Conservation (phyloP, 768 basidiomycete genomes). For the Pholiota microspora region DNA sequence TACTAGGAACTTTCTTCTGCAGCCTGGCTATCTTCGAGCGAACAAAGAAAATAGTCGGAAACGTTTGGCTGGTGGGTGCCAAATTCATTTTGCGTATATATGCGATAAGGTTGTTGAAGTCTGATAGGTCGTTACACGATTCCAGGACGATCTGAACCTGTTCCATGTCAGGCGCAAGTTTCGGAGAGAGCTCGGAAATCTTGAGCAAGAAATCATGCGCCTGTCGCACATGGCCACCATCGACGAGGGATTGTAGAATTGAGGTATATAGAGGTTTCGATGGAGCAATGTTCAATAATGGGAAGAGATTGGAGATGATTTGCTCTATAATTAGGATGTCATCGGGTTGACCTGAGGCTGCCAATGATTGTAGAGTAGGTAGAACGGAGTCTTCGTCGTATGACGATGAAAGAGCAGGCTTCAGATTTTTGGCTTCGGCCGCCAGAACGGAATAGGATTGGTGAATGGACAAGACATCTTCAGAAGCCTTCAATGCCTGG, state of each 20-base stretch:
- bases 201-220: constrained; percentile 49
- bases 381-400: constrained; percentile 31
- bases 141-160: constrained; percentile 58
- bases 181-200: constrained; percentile 51
- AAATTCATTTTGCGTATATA: constrained; percentile 38
- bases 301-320: constrained; percentile 48
- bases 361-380: constrained; percentile 43
- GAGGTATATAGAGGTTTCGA: constrained; percentile 46
- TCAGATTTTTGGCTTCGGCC: constrained; percentile 19
- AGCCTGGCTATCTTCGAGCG: constrained; percentile 29
- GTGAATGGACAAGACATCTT: constrained; percentile 28
- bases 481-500: constrained; percentile 14
- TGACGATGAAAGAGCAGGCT: constrained; percentile 9
- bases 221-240: constrained; percentile 39
- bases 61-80: constrained; percentile 44
- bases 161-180: constrained; percentile 42
- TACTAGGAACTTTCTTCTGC: constrained; percentile 27
- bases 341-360: constrained; percentile 46
- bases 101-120: constrained; percentile 35
- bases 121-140: constrained; percentile 28
- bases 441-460: constrained; percentile 34
- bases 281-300: constrained; percentile 43
- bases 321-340: constrained; percentile 56
- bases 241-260: constrained; percentile 47
- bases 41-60: constrained; percentile 46